A percentile compares a stretch with the other conserved stretches of the same genome.
Evolutionary conservation across 768 basidiomycete genomes (phyloP).

Genomic region (Neoboletus magnificus): DNA sequence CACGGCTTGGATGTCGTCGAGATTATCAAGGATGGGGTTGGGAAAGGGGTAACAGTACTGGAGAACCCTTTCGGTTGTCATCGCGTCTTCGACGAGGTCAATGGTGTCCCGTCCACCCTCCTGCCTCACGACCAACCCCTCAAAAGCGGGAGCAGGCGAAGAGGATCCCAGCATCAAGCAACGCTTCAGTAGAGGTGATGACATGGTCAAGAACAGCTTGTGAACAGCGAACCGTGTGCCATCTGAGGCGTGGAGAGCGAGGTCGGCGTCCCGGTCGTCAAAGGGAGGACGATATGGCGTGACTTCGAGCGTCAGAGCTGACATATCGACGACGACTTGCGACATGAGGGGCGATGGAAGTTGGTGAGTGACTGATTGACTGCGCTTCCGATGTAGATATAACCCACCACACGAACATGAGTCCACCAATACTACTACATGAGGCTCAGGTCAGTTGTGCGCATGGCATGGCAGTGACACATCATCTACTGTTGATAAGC

Average conservation of each 20-base stretch:
- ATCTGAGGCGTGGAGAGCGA: slow-evolving; percentile 42
- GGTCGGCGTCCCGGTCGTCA: slow-evolving; percentile 39
- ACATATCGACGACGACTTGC: slow-evolving; percentile 22
- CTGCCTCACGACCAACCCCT: slow-evolving; percentile 21
- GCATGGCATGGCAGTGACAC: slow-evolving; percentile 23
- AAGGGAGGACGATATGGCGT: slow-evolving; percentile 33
- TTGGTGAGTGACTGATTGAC: slow-evolving; percentile 13
- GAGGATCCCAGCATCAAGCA: slow-evolving; percentile 23
- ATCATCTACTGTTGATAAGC: slow-evolving; percentile 20
- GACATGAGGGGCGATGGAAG: slow-evolving; percentile 25
- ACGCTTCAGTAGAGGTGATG: slow-evolving; percentile 41
- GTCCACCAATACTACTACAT: slow-evolving; percentile 15
- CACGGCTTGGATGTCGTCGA: slow-evolving; percentile 35
- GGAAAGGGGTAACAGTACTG: slow-evolving; percentile 37
- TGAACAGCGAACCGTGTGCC: slow-evolving; percentile 43
- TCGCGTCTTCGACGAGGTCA: slow-evolving; percentile 32
- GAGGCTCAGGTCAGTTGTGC: slow-evolving; percentile 30
- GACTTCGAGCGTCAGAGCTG: slow-evolving; percentile 30
- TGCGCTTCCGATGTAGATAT: slow-evolving; percentile 27
- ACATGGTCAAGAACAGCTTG: slow-evolving; percentile 39
- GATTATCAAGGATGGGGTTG: slow-evolving; percentile 30
- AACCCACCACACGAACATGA: slow-evolving; percentile 16
- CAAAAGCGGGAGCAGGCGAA: slow-evolving; percentile 29
- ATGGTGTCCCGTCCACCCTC: slow-evolving; percentile 27
- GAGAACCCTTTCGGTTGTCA: slow-evolving; percentile 33